Evolutionary conservation across 768 basidiomycete species (phyloP).

Genomic region (Rhodotorula babjevae): DNA sequence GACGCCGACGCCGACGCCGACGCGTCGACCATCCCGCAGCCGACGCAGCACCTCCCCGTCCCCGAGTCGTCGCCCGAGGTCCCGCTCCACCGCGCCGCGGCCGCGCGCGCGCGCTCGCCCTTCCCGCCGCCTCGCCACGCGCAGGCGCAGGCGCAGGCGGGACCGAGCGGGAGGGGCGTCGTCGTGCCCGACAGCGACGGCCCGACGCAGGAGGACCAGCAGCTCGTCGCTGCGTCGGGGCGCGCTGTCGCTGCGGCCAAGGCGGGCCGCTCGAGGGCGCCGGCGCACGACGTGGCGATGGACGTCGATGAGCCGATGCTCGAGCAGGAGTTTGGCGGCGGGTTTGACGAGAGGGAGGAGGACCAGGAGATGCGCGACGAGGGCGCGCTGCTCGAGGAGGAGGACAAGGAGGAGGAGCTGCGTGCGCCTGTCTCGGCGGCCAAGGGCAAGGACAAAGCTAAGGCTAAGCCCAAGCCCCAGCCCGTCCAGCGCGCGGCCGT

Average conservation of each 20-base stretch:
- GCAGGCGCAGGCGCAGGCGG: too few relatives aligned
- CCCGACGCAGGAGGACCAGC: conserved; percentile 35
- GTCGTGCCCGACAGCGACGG: conserved; percentile 51
- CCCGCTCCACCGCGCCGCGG: background rate
- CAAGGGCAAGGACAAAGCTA: background rate
- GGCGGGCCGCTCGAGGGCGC: too few relatives aligned
- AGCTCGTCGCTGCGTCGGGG: background rate
- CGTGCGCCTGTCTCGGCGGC: background rate
- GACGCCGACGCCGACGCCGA: background rate
- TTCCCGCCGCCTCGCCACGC: background rate
- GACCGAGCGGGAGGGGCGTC: background rate
- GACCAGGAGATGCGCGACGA: background rate
- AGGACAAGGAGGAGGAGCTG: background rate
- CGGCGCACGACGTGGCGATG: background rate
- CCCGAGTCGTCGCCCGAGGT: background rate
- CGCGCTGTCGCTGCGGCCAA: background rate
- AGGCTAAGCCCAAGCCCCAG: background rate
- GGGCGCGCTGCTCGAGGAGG: background rate
- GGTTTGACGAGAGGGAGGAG: background rate
- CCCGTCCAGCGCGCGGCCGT: too few relatives aligned
- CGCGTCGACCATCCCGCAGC: background rate
- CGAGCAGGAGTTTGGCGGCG: conserved; percentile 3
- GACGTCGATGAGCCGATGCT: background rate
- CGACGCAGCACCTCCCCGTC: background rate
- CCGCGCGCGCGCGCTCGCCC: background rate